phyloP scores from a whole-genome alignment of 352 stramenopile species.

The Thalassiosira mediterranea region DNA sequence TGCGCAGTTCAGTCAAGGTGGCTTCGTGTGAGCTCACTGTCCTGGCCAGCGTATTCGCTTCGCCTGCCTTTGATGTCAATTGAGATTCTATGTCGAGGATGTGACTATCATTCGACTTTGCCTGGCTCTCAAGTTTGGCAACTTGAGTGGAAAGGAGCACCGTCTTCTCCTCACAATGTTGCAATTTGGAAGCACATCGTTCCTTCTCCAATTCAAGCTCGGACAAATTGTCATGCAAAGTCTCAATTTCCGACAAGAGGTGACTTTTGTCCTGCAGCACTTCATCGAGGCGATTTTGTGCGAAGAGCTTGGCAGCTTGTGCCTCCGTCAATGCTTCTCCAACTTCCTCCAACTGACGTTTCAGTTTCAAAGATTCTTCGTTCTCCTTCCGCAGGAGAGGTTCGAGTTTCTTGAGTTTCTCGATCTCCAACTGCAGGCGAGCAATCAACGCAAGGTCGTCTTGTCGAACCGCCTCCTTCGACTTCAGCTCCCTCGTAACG shows the following conservation, averaged over 20 bases:
- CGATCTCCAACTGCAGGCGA: conserved; percentile 27
- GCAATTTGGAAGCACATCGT: conserved; percentile 5
- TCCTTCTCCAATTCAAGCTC: conserved; percentile 29
- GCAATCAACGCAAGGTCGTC: conserved; percentile 11
- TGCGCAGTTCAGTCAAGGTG: conserved; percentile 21
- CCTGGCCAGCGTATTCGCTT: conserved; percentile 18
- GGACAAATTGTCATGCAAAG: conserved; percentile 28
- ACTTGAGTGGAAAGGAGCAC: conserved; percentile 24
- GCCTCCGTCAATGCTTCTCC: conserved; percentile 22
- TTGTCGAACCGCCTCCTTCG: conserved; percentile 4
- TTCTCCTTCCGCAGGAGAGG: conserved; percentile 23
- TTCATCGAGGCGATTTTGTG: conserved; percentile 27
- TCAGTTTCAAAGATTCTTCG: conserved; percentile 19
- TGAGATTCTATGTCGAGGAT: conserved; percentile 36
- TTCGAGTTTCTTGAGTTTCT: conserved; percentile 19
- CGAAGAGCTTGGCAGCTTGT: conserved; percentile 15
- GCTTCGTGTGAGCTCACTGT: conserved; percentile 24
- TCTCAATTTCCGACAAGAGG: conserved; percentile 29
- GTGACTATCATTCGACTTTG: conserved; percentile 28
- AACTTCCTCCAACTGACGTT: conserved; percentile 19
- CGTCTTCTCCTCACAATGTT: conserved; percentile 29
- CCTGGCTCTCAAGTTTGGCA: conserved; percentile 12
- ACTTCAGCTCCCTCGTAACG: conserved; percentile 17
- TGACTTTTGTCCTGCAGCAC: conserved; percentile 32
- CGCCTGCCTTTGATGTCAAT: conserved; percentile 32